Base-by-base conservation (phyloP, 441 rosid genomes). In the Biscutella laevigata region DNA sequence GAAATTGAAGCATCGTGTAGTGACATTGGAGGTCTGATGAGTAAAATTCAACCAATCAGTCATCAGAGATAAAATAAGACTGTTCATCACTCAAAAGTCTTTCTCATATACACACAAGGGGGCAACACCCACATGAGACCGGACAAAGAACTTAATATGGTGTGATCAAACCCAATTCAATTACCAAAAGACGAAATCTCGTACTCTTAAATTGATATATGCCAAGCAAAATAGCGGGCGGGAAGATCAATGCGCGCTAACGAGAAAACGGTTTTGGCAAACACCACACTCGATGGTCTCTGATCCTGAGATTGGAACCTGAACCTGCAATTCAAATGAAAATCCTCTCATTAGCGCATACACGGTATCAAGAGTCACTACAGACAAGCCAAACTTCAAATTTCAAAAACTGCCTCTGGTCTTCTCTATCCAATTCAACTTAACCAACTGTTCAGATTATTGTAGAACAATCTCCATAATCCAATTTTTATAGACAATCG, bases 271-370 rank as follows among this genome's bases (percentile, higher is more conserved):
- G 43, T 79, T 94, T 71, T 92, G 98, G 73, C 98, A 92, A 56
- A 92, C 97, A 25, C 98, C 97, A 29, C 98, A 92, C 64, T 92
- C 98, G 20, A 92, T 86, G 24, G 95, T 88, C 77, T 92, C 95
- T 20, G 97, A 92, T 59, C 98, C 97, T 11, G 97, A 88, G 82
- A 74, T 74, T 29, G 99, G 99, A 64, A 92, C 94, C 71, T 92
- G 99, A 47, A 92, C 99, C 97, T 92, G 84, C 65, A 71, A 57
- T 12, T 40, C 16, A 41, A 16, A 44, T 41, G 57, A 11, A 25
- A 28, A 24, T 2, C 13, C 7, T 46, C 25, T 43, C 45, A 33
- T 12, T 20, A 24, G 4, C 36, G 7, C 20, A 37, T 29, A 16
- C 20, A 35, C 19, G 27, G 32, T 28, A 15, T 6, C 16, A 39